Evolutionary conservation across 306 rosid genomes (phyloP).

Genomic region (Oxytropis ochrocephala): DNA sequence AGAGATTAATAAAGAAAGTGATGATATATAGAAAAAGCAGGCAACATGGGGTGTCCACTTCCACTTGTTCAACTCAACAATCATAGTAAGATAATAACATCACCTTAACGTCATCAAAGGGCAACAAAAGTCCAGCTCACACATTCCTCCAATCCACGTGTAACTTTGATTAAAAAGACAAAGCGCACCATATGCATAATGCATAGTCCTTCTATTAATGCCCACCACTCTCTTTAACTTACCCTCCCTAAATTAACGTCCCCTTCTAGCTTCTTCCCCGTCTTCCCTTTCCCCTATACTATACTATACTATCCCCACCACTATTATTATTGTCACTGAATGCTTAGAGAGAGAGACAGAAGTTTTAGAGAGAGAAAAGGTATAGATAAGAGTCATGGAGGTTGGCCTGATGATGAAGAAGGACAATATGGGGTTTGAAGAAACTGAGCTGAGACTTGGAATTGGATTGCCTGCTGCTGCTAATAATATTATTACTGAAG

Average conservation of each 20-base stretch:
- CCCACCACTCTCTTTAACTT: neutral
- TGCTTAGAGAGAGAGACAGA: slow-evolving; percentile 32
- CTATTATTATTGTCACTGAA: slow-evolving; percentile 34
- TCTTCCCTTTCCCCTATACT: slow-evolving; percentile 9
- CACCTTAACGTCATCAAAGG: slow-evolving; percentile 53
- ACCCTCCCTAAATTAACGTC: slow-evolving; percentile 13
- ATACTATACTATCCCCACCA: slow-evolving; percentile 17
- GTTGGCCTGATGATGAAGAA: slow-evolving; percentile 11
- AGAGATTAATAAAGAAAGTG: neutral
- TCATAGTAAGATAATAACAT: slow-evolving; percentile 60
- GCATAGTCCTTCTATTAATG: neutral
- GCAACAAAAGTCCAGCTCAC: slow-evolving; percentile 64
- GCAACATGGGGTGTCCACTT: slow-evolving; percentile 48
- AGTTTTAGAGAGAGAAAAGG: slow-evolving; percentile 10
- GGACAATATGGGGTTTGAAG: slow-evolving; percentile 43
- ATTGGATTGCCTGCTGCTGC: slow-evolving; percentile 42
- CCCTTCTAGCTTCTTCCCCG: neutral
- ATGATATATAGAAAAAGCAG: slow-evolving; percentile 7
- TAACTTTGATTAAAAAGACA: slow-evolving; percentile 5
- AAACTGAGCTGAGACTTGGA: slow-evolving; percentile 77
- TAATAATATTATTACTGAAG: slow-evolving; percentile 4
- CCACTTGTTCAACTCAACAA: slow-evolving; percentile 30
- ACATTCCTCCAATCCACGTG: slow-evolving; percentile 51
- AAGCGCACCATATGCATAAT: slow-evolving; percentile 1
- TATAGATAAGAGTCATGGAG: neutral